phyloP scores from a whole-genome alignment of 805 yeast genomes.

The Jamesozyma lodderae region DNA sequence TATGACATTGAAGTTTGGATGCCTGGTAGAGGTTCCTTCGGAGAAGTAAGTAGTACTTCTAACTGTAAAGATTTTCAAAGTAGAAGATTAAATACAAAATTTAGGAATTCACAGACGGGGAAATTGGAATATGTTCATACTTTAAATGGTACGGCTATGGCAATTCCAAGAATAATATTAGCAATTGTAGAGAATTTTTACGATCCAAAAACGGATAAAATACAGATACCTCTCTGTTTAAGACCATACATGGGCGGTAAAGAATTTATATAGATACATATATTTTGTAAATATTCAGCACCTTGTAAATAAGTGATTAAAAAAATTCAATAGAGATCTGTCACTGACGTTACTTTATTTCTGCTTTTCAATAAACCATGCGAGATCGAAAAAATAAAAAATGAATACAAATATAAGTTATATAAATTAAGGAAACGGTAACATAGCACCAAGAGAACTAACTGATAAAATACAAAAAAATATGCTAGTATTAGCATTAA shows the following conservation, averaged over 20 bases:
- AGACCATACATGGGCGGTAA: slow-evolving; percentile 65
- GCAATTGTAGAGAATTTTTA: slow-evolving; percentile 86
- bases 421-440: no score
- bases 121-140: slow-evolving; percentile 56
- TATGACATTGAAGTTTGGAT: slow-evolving; percentile 95
- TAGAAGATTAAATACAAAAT: slow-evolving; percentile 67
- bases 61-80: slow-evolving; percentile 90
- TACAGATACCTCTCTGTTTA: slow-evolving; percentile 60
- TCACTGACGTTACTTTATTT: no score
- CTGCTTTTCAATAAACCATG: no score
- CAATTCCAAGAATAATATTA: slow-evolving; percentile 82
- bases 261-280: slow-evolving; percentile 27
- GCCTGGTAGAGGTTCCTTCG: slow-evolving; percentile 94
- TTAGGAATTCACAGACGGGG: slow-evolving; percentile 31
- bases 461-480: background rate
- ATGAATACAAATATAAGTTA: no score
- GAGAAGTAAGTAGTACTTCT: slow-evolving; percentile 85
- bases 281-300: no score
- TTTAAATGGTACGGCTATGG: slow-evolving; percentile 91
- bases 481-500: slow-evolving; percentile 74
- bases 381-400: no score
- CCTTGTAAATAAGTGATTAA: no score
- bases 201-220: slow-evolving; percentile 44
- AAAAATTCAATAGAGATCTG: no score
- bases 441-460: no score